Evolutionary conservation across 1,139 yeast genomes (phyloP).

Genomic region (Saccharomyces uvarum): DNA sequence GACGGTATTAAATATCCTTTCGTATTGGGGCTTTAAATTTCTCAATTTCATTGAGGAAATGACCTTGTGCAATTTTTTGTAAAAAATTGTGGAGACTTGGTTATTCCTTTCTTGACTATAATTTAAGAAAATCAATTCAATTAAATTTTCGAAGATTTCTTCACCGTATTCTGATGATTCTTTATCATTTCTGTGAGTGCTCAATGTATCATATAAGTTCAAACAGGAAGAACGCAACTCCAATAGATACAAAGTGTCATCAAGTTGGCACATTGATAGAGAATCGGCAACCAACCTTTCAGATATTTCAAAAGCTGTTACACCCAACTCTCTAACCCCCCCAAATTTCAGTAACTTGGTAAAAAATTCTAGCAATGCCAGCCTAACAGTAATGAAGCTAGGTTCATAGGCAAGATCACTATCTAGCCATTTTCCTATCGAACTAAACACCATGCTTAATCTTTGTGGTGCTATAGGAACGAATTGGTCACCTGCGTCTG

Average conservation of each 20-base stretch:
- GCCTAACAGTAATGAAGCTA: slow-evolving; percentile 44
- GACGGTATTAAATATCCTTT: slow-evolving; percentile 14
- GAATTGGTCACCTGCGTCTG: slow-evolving; percentile 12
- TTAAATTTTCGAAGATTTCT: slow-evolving; percentile 10
- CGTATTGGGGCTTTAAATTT: slow-evolving; percentile 12
- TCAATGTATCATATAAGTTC: slow-evolving; percentile 38
- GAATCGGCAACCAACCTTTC: slow-evolving; percentile 44
- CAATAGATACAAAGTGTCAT: slow-evolving; percentile 32
- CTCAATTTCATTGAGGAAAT: slow-evolving; percentile 12
- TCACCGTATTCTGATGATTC: slow-evolving; percentile 19
- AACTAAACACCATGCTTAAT: slow-evolving; percentile 51
- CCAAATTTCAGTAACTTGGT: slow-evolving; percentile 23
- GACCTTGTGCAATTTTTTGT: slow-evolving; percentile 17
- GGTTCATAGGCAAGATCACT: slow-evolving; percentile 54
- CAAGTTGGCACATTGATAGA: slow-evolving; percentile 39
- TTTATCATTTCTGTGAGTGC: slow-evolving; percentile 30
- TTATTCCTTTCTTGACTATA: slow-evolving; percentile 14
- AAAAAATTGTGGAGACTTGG: slow-evolving; percentile 24
- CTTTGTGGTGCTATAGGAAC: slow-evolving; percentile 51
- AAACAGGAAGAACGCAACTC: slow-evolving; percentile 34
- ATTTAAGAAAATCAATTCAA: slow-evolving; percentile 24
- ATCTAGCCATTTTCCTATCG: slow-evolving; percentile 52
- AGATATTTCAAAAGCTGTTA: slow-evolving; percentile 10
- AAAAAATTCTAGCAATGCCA: slow-evolving; percentile 46
- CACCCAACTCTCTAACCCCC: slow-evolving; percentile 8